Evolutionary conservation across 2,329 filamentous ascomycete genomes (phyloP), one percentile per base, ranked within the genome.

Genomic region (Beauveria sp.): DNA sequence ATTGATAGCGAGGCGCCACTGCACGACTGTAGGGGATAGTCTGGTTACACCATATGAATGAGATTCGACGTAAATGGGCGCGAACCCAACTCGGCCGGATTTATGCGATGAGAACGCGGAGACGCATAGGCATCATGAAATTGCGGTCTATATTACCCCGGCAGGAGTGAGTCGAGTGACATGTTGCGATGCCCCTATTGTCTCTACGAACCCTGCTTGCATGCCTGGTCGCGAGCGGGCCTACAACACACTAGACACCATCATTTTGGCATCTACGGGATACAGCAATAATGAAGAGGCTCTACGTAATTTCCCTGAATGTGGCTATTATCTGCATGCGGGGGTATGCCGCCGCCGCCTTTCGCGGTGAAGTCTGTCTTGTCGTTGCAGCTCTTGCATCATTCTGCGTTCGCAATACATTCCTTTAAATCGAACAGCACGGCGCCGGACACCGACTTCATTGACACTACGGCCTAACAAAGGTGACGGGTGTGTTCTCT

Each of bases 401-500:
- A 59, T 34, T 43, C 38, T 59, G 56, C 57, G 16, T 46, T 24
- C 20, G 40, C 40, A 45, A 53, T 34, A n/a, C 58, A 46, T 20
- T 48, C 45, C 6, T 38, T 60, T 14, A 12, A 31, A 38, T 31
- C 22, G 16, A n/a, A 46, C 55, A 42, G 9, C 31, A 20, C 45
- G 34, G 14, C 34, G 12, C 22, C 56, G 9, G 24, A 34, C 26
- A 28, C 16, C n/a, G 46, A 31, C 46, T 59, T 51, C 5, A 24
- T 52, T 60, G 58, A 48, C 58, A 60, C 18, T 40, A 46, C 50
- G 49, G 40, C 58, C 58, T 52, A 18, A 26, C 49, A 2, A 28
- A 46, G 58, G 58, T 54, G 49, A 12, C 58, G 58, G 28, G 49
- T 54, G 58, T 60, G 58, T 60, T 38, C 58, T 60, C 42, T 60